These are phyloP conservation scores for Plantago lanceolata DNA, from an alignment of 305 asterid species.

Conservation along the genomic window DNA sequence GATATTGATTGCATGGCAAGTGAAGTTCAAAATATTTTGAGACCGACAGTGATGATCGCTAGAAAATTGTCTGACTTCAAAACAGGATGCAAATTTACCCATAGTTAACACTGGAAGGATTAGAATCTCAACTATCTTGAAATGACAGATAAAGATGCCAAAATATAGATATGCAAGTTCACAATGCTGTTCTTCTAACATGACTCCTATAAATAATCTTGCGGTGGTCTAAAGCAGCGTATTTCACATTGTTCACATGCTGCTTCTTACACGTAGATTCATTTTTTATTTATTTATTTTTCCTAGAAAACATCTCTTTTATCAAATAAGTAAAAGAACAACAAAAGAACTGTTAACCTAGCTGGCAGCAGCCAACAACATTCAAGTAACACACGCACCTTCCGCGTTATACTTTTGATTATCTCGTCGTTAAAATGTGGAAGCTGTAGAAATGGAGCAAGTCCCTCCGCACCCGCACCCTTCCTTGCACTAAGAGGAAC, in stretches of 20 bases:
- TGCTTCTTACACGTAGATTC: not conserved
- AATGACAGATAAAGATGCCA: not conserved
- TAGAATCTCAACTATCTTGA: not conserved
- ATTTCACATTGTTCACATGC: not conserved
- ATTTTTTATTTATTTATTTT: too few relatives aligned
- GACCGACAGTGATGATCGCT: not conserved
- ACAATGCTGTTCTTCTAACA: not conserved
- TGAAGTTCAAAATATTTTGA: not conserved
- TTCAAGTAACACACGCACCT: constrained; percentile 41
- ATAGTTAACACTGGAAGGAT: not conserved
- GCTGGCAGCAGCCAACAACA: constrained; percentile 6
- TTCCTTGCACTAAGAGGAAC: constrained; percentile 87
- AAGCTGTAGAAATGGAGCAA: constrained; percentile 86
- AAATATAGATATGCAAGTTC: not conserved
- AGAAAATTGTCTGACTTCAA: too few relatives aligned
- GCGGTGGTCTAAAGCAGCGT: not conserved
- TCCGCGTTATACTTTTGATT: constrained; percentile 56
- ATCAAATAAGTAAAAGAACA: not conserved
- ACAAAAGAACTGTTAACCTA: not conserved
- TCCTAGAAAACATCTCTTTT: too few relatives aligned
- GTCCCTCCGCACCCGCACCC: constrained; percentile 57
- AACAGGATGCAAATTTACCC: too few relatives aligned
- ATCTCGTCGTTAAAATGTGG: constrained; percentile 76
- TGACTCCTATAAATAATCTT: not conserved
- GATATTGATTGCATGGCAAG: too few relatives aligned